These are phyloP conservation scores for Penicillium sp. DNA, from an alignment of 2,329 filamentous ascomycete species.

Conservation along the genomic window DNA sequence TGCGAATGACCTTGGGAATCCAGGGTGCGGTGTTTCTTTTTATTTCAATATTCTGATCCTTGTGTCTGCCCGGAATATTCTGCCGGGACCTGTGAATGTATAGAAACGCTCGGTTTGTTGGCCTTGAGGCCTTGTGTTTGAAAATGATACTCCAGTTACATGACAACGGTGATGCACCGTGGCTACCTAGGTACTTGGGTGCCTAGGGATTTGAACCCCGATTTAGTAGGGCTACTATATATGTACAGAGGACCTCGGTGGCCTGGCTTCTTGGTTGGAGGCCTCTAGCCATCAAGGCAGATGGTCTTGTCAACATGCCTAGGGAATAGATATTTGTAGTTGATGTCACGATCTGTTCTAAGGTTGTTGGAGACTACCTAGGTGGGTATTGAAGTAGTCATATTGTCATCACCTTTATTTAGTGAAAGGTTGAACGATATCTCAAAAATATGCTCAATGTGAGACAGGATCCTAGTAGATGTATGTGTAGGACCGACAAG, in stretches of 20 bases:
- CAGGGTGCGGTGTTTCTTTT: conserved; percentile 24
- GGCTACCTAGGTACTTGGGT: not conserved
- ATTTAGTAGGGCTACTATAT: not conserved
- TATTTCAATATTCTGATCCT: conserved; percentile 26
- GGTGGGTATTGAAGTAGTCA: too few relatives aligned
- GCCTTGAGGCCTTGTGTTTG: conserved; percentile 16
- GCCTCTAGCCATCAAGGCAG: not conserved
- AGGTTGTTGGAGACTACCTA: too few relatives aligned
- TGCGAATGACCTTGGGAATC: conserved; percentile 9
- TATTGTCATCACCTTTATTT: too few relatives aligned
- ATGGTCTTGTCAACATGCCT: not conserved
- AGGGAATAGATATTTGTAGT: not conserved
- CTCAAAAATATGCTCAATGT: too few relatives aligned
- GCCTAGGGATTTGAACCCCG: not conserved
- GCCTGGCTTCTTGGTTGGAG: not conserved
- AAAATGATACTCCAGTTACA: conserved; percentile 27
- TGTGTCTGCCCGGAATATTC: conserved; percentile 23
- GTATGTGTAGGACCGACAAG: not conserved
- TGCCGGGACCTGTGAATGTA: conserved; percentile 29
- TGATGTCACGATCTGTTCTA: too few relatives aligned
- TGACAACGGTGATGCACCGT: conserved; percentile 1
- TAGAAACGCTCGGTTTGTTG: conserved; percentile 30
- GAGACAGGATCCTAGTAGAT: not conserved
- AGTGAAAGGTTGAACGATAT: too few relatives aligned
- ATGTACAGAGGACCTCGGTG: not conserved